These are phyloP conservation scores for Backusella westeae DNA, from an alignment of 192 early-diverging fungal genomes.

Conservation along the genomic window DNA sequence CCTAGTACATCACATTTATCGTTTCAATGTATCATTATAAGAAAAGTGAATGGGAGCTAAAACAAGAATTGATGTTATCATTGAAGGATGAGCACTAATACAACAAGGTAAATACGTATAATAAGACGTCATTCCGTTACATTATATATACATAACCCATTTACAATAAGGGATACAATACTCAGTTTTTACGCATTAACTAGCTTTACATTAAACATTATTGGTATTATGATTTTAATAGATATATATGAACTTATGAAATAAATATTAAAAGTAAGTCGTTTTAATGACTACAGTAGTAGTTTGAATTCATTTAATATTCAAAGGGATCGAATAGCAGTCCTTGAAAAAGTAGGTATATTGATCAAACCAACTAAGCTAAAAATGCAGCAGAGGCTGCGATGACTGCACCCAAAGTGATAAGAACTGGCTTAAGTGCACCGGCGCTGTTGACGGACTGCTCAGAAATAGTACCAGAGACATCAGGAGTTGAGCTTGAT, in stretches of 20 bases:
- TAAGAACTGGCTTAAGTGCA: background rate
- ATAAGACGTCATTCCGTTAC: too few species aligned
- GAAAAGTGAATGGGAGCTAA: background rate
- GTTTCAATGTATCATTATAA: background rate
- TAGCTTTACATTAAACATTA: background rate
- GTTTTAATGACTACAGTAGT: background rate
- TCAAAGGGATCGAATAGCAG: background rate
- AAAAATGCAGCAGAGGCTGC: background rate
- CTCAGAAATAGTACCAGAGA: background rate
- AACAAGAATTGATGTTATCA: background rate
- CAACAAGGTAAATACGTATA: background rate
- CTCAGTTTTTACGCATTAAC: background rate
- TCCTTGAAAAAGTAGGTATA: background rate
- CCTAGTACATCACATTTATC: background rate
- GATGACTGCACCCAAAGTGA: background rate
- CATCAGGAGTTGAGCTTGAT: background rate
- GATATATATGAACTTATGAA: background rate
- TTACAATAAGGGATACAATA: background rate
- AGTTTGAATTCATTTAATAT: background rate
- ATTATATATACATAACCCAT: background rate
- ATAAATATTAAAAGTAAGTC: background rate
- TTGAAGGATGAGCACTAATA: background rate
- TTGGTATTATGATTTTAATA: background rate
- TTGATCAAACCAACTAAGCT: background rate
- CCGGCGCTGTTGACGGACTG: background rate